Conservation (phyloP, 805 yeast species). For the Brettanomyces bruxellensis region DNA sequence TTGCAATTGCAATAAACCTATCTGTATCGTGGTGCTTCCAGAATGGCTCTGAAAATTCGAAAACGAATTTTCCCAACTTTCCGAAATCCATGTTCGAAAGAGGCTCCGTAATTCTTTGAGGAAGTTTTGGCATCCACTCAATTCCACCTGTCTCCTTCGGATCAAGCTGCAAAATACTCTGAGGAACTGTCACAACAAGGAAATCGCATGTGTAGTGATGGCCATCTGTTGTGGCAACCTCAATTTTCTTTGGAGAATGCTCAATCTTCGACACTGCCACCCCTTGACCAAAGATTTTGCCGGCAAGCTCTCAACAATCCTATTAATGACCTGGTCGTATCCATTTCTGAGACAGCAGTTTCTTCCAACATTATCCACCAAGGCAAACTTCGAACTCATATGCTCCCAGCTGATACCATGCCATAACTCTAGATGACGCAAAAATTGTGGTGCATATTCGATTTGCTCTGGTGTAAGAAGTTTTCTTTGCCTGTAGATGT, state of each 20-base stretch:
- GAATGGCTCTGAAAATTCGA: conserved; percentile 55
- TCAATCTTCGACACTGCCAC: conserved; percentile 34
- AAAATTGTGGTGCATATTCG: conserved; percentile 38
- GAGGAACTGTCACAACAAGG: conserved; percentile 69
- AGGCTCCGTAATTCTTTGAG: conserved; percentile 32
- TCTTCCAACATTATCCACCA: conserved; percentile 69
- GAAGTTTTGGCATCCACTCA: conserved; percentile 47
- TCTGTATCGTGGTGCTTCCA: conserved; percentile 49
- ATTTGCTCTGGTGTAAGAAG: conserved; percentile 45
- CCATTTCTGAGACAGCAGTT: conserved; percentile 63
- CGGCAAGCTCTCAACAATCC: conserved; percentile 33
- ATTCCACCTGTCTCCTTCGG: conserved; percentile 35
- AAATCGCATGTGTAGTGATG: conserved; percentile 36
- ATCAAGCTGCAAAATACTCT: conserved; percentile 48
- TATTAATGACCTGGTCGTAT: conserved; percentile 42
- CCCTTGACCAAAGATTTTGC: conserved; percentile 27
- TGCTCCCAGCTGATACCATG: conserved; percentile 63
- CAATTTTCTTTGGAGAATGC: conserved; percentile 17
- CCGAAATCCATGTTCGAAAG: conserved; percentile 50
- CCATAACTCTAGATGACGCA: conserved; percentile 66
- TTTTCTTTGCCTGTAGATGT: conserved; percentile 34
- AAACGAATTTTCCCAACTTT: conserved; percentile 60
- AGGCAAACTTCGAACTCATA: conserved; percentile 60
- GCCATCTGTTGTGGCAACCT: conserved; percentile 28
- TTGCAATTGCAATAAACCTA: conserved; percentile 37